Evolutionary conservation across 257 asterid genomes (phyloP), one percentile per base, ranked within the genome.

Genomic region (Solanum medicagineum): DNA sequence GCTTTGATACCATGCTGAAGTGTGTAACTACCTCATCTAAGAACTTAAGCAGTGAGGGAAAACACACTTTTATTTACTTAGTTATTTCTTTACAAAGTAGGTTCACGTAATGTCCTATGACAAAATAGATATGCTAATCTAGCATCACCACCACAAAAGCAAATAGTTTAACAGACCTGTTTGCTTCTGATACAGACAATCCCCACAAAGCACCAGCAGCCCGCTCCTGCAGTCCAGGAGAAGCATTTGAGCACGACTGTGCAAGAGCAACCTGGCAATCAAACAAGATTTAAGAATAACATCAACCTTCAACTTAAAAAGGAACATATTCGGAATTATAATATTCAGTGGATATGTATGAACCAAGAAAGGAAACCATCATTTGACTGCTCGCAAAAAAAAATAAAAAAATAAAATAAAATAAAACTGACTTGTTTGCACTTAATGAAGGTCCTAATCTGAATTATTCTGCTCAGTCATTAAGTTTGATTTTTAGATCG

Each of bases 201-300:
- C 92, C 92, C 92, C 92, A 90, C 68, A 90, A 86, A 66, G 92
- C 92, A 85, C 92, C 92, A 60, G 91, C 92, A 75, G 92, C 92
- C 86, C 92, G 88, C 89, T 90, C 91, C 44, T 90, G 92, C 83
- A 90, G 91, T 60, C 90, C 86, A n/a, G 91, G 91, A 80, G 91
- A 85, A 17, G 92, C 87, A 89, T 88, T 90, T 77, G 92, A 59
- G 85, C 92, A 90, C 20, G 92, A 88, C 71, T 89, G 87, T 60
- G 92, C 92, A 68, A 90, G 92, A 71, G 89, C 85, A 84, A 90
- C 92, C 92, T 90, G 85, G 71, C 77, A 66, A 84, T 44, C 32
- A 83, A 12, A 77, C 22, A 83, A 81, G 81, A 26, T 83, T 44
- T 26, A 53, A 51, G 63, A 19, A 26, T 14, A 24, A 16, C 62